phyloP scores from a whole-genome alignment of 2,329 filamentous ascomycete genomes.

The Fusarium burgessii region DNA sequence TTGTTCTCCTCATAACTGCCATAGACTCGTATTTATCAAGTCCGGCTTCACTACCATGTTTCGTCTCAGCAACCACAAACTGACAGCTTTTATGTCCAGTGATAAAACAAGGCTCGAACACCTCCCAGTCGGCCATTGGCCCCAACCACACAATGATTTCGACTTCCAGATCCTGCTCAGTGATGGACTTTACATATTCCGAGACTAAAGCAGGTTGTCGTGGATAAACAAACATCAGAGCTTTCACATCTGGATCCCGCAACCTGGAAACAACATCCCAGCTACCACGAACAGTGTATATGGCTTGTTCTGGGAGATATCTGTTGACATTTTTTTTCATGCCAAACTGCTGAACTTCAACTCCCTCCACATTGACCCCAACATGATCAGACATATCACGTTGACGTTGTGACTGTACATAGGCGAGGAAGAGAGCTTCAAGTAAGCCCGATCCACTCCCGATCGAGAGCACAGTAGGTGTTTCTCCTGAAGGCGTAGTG shows the following conservation, averaged over 20 bases:
- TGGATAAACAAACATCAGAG: slow-evolving; percentile 52
- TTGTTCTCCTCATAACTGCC: slow-evolving; percentile 22
- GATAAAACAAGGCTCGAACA: slow-evolving; percentile 40
- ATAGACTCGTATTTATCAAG: slow-evolving; percentile 42
- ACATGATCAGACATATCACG: neutral
- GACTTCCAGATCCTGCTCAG: slow-evolving; percentile 9
- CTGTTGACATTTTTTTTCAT: slow-evolving; percentile 35
- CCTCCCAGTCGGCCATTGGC: slow-evolving; percentile 44
- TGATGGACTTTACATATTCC: slow-evolving; percentile 41
- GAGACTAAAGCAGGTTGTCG: slow-evolving; percentile 47
- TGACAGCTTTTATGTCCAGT: neutral
- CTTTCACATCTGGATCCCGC: slow-evolving; percentile 35
- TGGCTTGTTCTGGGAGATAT: slow-evolving; percentile 46
- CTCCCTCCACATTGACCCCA: slow-evolving; percentile 41
- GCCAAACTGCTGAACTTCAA: slow-evolving; percentile 43
- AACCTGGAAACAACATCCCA: slow-evolving; percentile 48
- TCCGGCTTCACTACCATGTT: slow-evolving; percentile 30
- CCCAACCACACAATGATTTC: slow-evolving; percentile 43
- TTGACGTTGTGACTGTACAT: slow-evolving; percentile 7
- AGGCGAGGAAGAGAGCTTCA: slow-evolving; percentile 42
- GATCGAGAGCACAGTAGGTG: slow-evolving; percentile 44
- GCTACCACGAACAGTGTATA: slow-evolving; percentile 49
- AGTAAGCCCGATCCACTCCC: slow-evolving; percentile 50
- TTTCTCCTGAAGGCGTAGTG: neutral
- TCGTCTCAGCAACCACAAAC: slow-evolving; percentile 23